phyloP scores from a whole-genome alignment of 2,329 filamentous ascomycete genomes.

The Hysterium pulicare region DNA sequence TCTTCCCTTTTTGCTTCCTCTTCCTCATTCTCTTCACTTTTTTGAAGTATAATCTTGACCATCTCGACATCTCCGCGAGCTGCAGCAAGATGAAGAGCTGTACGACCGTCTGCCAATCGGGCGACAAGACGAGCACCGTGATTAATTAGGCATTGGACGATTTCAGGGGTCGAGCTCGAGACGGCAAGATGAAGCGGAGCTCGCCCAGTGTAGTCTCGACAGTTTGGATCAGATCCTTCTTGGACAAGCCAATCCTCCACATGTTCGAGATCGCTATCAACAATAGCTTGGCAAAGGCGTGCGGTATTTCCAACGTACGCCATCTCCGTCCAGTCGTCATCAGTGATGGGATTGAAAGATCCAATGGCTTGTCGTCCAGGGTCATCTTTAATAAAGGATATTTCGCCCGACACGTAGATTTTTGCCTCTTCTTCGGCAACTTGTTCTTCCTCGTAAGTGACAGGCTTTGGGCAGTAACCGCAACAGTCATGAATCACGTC shows the following conservation, averaged over 20 bases:
- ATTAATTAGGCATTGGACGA: conserved; percentile 70
- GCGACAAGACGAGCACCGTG: conserved; percentile 69
- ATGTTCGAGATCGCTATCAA: conserved; percentile 67
- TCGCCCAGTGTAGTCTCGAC: conserved; percentile 73
- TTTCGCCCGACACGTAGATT: conserved; percentile 69
- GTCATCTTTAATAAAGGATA: conserved; percentile 75
- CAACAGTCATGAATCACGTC: conserved; percentile 81
- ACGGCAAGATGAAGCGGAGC: conserved; percentile 76
- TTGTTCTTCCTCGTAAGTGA: conserved; percentile 68
- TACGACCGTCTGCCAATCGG: conserved; percentile 74
- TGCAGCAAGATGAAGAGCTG: conserved; percentile 78
- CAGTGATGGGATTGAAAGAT: conserved; percentile 75
- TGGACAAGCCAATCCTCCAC: conserved; percentile 68
- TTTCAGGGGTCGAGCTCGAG: conserved; percentile 63
- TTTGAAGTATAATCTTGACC: conserved; percentile 67
- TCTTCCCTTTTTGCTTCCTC: conserved; percentile 60
- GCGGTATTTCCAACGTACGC: conserved; percentile 80
- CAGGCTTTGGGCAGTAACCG: conserved; percentile 68
- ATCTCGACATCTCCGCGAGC: conserved; percentile 66
- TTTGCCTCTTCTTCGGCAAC: conserved; percentile 69
- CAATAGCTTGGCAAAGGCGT: conserved; percentile 74
- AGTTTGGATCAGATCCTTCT: conserved; percentile 67
- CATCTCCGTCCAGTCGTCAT: conserved; percentile 88
- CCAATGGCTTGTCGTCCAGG: conserved; percentile 72
- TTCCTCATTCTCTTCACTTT: conserved; percentile 71